A percentile compares a stretch with the other conserved stretches of the same genome.
Evolutionary conservation across 1,284 basidiomycete species (phyloP).

Genomic region (Marasmius sp.): DNA sequence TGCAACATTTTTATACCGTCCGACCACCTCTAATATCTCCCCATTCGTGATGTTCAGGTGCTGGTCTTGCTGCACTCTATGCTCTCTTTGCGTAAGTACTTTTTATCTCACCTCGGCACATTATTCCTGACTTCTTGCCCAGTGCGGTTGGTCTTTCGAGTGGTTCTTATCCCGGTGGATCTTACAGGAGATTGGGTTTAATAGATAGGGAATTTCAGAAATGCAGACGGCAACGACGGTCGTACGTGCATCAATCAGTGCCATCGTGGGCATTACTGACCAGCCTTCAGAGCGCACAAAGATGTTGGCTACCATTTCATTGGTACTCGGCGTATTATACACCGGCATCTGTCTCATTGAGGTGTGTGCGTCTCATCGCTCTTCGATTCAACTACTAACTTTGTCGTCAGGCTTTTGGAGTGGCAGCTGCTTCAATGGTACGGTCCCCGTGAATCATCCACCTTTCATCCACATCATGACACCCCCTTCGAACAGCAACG

Average conservation of each 20-base stretch:
- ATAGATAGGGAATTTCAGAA: constrained; percentile 62
- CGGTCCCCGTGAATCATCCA: constrained; percentile 25
- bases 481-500: constrained; percentile 50
- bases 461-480: constrained; percentile 2
- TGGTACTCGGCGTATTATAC: constrained; percentile 61
- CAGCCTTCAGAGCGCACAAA: constrained; percentile 38
- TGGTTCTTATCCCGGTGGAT: neutral
- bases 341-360: constrained; percentile 54
- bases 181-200: neutral
- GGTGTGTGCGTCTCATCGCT: constrained; percentile 17
- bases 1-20: constrained; percentile 11
- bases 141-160: constrained; percentile 50
- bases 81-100: constrained; percentile 56
- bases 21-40: neutral
- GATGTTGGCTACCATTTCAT: constrained; percentile 56
- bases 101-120: neutral
- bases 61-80: constrained; percentile 54
- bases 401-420: constrained; percentile 39
- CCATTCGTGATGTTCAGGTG: constrained; percentile 31
- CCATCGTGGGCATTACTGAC: neutral
- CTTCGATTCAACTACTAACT: neutral
- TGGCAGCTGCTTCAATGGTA: constrained; percentile 55
- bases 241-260: constrained; percentile 36
- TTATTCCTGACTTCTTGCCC: constrained; percentile 10
- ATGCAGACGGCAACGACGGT: constrained; percentile 44